phyloP scores from a whole-genome alignment of 352 stramenopile species.

The Paralagenidium karlingii region DNA sequence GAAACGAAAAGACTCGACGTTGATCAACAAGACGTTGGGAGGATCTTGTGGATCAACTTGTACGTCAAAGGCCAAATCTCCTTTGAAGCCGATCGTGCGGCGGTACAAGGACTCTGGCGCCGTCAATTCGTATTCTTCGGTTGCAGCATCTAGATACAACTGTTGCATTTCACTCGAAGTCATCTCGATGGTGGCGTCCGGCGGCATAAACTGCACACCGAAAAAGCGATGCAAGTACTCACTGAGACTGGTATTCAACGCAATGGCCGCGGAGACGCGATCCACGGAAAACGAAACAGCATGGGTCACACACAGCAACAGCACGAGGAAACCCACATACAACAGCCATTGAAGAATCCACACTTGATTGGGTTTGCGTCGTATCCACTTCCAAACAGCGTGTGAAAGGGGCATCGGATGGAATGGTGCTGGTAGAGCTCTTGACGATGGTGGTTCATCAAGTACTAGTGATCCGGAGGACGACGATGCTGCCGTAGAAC shows the following conservation, averaged over 20 bases:
- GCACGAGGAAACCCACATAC: no score
- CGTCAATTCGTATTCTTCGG: conserved; percentile 24
- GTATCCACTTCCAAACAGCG: no score
- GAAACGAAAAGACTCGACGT: conserved; percentile 50
- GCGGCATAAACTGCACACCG: conserved; percentile 15
- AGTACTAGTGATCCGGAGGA: no score
- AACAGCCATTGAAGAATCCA: conserved; percentile 2
- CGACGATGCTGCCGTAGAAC: no score
- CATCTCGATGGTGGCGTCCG: conserved; percentile 36
- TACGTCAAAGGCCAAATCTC: conserved; percentile 35
- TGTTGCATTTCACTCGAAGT: no score
- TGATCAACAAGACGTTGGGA: conserved; percentile 51
- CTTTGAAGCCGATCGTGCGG: conserved; percentile 11
- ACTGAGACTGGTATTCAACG: conserved; percentile 25
- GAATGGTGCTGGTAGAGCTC: no score
- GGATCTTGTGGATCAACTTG: conserved; percentile 15
- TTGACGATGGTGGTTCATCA: no score
- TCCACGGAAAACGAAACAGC: conserved; percentile 7
- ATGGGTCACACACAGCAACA: conserved; percentile 9
- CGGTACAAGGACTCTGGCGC: conserved; percentile 26
- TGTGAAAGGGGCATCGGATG: conserved; percentile 4
- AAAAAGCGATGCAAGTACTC: conserved; percentile 17
- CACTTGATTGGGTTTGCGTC: no score
- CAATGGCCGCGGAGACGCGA: conserved; percentile 15
- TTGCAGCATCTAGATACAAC: no score